A percentile compares a stretch with the other conserved stretches of the same genome.
Evolutionary conservation across 805 yeast species (phyloP).

Genomic region (Saturnispora gosingensis): DNA sequence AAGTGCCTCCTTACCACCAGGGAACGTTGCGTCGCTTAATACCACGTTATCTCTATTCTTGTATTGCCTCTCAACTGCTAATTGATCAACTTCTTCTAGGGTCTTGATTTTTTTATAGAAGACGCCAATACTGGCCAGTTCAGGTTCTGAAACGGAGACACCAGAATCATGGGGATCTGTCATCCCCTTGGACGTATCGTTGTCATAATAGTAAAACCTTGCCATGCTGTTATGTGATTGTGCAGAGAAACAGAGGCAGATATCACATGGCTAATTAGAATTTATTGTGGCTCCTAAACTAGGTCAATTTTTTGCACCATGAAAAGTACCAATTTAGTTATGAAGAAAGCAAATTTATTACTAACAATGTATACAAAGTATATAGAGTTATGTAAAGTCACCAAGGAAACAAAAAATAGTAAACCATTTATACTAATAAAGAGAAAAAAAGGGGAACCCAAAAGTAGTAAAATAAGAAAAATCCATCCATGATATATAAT

Average conservation of each 20-base stretch:
- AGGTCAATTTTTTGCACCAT: neutral
- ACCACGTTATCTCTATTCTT: slow-evolving; percentile 69
- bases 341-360: neutral
- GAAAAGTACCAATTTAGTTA: neutral
- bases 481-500: neutral
- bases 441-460: neutral
- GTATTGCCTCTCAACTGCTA: slow-evolving; percentile 67
- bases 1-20: slow-evolving; percentile 51
- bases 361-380: neutral
- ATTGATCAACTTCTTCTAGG: slow-evolving; percentile 45
- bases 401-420: neutral
- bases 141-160: slow-evolving; percentile 36
- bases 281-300: neutral
- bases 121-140: slow-evolving; percentile 57
- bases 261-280: neutral
- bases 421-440: neutral
- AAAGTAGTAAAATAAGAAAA: neutral
- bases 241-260: neutral
- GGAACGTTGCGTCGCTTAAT: slow-evolving; percentile 51
- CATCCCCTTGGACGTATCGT: slow-evolving; percentile 45
- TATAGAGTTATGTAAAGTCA: neutral
- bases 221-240: slow-evolving; percentile 8
- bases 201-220: slow-evolving; percentile 53
- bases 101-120: slow-evolving; percentile 45
- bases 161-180: slow-evolving; percentile 73